Conservation (phyloP, 768 basidiomycete species). For the Hygrophorus pudorinus region DNA sequence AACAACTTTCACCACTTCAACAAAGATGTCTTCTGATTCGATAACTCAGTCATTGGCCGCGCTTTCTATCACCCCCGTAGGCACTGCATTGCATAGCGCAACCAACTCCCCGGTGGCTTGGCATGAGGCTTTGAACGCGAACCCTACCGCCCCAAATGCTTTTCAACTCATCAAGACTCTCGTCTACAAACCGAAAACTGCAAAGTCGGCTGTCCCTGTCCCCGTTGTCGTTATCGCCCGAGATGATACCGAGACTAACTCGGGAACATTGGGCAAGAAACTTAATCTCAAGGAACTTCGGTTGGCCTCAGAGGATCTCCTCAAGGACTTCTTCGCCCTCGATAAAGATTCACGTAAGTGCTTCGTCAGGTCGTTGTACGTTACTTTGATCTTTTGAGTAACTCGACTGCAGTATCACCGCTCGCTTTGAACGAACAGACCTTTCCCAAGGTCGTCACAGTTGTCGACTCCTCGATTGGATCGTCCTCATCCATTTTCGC, state of each 20-base stretch:
- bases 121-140: slow-evolving; percentile 58
- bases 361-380: slow-evolving; percentile 3
- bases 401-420: slow-evolving; percentile 56
- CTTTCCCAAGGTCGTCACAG: slow-evolving; percentile 63
- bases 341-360: slow-evolving; percentile 80
- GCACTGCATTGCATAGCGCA: slow-evolving; percentile 44
- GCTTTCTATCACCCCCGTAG: slow-evolving; percentile 46
- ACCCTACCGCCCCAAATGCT: slow-evolving; percentile 37
- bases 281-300: slow-evolving; percentile 82
- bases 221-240: slow-evolving; percentile 83
- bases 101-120: slow-evolving; percentile 67
- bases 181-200: slow-evolving; percentile 93
- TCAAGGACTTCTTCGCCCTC: slow-evolving; percentile 74
- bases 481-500: slow-evolving; percentile 59
- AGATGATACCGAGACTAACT: slow-evolving; percentile 78
- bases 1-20: background rate
- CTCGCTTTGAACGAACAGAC: slow-evolving; percentile 56
- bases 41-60: slow-evolving; percentile 34
- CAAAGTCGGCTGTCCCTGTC: slow-evolving; percentile 76
- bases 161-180: slow-evolving; percentile 81
- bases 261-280: slow-evolving; percentile 66
- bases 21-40: slow-evolving; percentile 27
- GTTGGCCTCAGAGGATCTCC: slow-evolving; percentile 76
- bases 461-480: slow-evolving; percentile 75
- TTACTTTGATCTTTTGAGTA: slow-evolving; percentile 6